Percentiles rank a stretch among this genome's conserved stretches.
phyloP scores from a whole-genome alignment of 108 stramenopile species.

The Chaetoceros tenuissimus region DNA sequence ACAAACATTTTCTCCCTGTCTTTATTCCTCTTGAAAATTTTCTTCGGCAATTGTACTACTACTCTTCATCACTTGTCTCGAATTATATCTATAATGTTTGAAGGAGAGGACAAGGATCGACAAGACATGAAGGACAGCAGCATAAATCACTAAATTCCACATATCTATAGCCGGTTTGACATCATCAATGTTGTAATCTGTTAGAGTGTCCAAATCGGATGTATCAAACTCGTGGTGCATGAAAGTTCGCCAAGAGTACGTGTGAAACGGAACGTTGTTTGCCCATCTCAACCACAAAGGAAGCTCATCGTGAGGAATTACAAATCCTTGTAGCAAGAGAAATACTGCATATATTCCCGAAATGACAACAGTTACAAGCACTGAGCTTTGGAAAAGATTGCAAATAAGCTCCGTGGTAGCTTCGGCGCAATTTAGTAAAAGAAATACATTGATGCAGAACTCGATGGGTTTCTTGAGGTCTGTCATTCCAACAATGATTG shows the following conservation, averaged over 20 bases:
- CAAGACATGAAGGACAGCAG: slow-evolving; percentile 20
- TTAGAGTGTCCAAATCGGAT: slow-evolving; percentile 27
- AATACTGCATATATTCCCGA: slow-evolving; percentile 53
- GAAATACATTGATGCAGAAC: slow-evolving; percentile 41
- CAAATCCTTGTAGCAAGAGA: slow-evolving; percentile 48
- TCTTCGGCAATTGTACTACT: too few relatives aligned
- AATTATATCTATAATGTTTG: neutral
- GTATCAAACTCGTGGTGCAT: slow-evolving; percentile 48
- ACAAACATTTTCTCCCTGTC: too few relatives aligned
- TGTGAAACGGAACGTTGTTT: slow-evolving; percentile 43
- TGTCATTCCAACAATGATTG: slow-evolving; percentile 39
- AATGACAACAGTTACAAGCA: slow-evolving; percentile 44
- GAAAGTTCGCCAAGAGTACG: slow-evolving; percentile 47
- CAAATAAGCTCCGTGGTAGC: slow-evolving; percentile 44
- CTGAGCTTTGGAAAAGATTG: slow-evolving; percentile 41
- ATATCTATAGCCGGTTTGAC: slow-evolving; percentile 26
- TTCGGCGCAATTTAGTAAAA: slow-evolving; percentile 38
- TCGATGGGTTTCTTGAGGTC: slow-evolving; percentile 30
- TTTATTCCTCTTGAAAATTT: too few relatives aligned
- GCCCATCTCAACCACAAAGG: slow-evolving; percentile 44
- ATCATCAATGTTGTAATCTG: slow-evolving; percentile 45
- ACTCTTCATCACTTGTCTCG: neutral
- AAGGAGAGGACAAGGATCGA: slow-evolving; percentile 18
- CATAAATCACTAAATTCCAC: slow-evolving; percentile 17
- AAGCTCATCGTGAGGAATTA: slow-evolving; percentile 45